Conservation (phyloP, 2,329 filamentous ascomycete species). For the Leptographium flavum region DNA sequence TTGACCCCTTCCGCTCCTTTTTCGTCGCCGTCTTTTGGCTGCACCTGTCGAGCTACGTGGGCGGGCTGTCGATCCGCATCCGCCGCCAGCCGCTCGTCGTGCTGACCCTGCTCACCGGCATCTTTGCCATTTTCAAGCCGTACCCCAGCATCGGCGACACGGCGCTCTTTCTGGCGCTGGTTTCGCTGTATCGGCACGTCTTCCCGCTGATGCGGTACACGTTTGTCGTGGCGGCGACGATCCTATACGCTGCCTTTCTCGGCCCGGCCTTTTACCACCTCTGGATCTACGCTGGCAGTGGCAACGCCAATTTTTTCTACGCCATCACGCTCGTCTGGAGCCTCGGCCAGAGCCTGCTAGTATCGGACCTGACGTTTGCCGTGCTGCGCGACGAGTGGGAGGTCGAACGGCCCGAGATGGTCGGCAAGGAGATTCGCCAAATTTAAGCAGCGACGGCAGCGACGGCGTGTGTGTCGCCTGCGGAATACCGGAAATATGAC, state of each 20-base stretch:
- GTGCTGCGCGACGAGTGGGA: conserved; percentile 89
- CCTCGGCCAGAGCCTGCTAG: conserved; percentile 69
- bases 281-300: conserved; percentile 96
- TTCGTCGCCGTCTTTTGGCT: conserved; percentile 98
- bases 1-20: conserved; percentile 93
- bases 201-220: conserved; percentile 90
- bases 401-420: conserved; percentile 76
- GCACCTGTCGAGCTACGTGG: conserved; percentile 80
- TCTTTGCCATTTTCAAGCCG: conserved; percentile 92
- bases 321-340: conserved; percentile 99
- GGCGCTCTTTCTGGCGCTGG: conserved; percentile 67
- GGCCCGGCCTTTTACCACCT: conserved; percentile 93
- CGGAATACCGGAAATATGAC: not conserved
- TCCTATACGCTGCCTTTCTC: conserved; percentile 77
- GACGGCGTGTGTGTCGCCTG: not conserved
- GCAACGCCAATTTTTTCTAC: conserved; percentile 99
- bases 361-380: conserved; percentile 81
- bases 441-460: conserved; percentile 33
- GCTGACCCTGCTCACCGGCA: conserved; percentile 68
- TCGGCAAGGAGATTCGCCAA: conserved; percentile 74
- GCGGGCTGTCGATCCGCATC: conserved; percentile 69
- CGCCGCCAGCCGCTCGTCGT: conserved; percentile 78
- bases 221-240: conserved; percentile 68
- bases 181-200: conserved; percentile 80
- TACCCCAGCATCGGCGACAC: conserved; percentile 90